Conservation (phyloP, 306 rosid species). For the Pterocarpus macrocarpus region DNA sequence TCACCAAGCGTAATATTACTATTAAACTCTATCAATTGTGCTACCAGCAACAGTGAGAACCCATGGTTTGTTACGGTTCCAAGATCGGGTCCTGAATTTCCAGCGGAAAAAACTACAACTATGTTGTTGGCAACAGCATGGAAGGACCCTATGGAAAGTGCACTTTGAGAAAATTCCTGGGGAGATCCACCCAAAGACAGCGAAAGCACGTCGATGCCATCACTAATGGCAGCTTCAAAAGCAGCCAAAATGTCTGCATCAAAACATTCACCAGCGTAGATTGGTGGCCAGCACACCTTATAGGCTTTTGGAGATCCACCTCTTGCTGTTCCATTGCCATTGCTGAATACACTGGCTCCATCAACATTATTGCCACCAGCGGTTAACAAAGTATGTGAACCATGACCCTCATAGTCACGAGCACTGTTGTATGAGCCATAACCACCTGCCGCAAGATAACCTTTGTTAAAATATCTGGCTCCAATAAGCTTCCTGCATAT, state of each 20-base stretch:
- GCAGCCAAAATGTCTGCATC: neutral
- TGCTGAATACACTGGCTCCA: neutral
- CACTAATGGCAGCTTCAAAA: neutral
- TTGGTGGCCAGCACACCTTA: neutral
- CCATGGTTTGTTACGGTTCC: no score
- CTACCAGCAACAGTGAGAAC: no score
- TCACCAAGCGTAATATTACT: no score
- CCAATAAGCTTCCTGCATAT: no score
- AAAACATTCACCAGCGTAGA: neutral
- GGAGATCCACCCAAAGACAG: neutral
- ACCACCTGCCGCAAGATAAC: no score
- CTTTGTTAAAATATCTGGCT: no score
- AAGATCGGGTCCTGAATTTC: no score
- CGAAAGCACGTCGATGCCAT: neutral
- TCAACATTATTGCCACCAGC: neutral
- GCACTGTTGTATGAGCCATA: no score
- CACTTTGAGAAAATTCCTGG: neutral
- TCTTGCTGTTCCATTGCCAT: neutral
- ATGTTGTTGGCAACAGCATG: no score
- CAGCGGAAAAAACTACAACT: no score
- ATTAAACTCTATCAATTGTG: no score
- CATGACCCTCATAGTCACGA: neutral
- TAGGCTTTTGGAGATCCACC: neutral
- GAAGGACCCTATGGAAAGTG: no score
- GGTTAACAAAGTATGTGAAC: neutral